A percentile compares a stretch with the other conserved stretches of the same genome.
Conservation (phyloP, 2,329 filamentous ascomycete species). For the Xylariaceae sp. region DNA sequence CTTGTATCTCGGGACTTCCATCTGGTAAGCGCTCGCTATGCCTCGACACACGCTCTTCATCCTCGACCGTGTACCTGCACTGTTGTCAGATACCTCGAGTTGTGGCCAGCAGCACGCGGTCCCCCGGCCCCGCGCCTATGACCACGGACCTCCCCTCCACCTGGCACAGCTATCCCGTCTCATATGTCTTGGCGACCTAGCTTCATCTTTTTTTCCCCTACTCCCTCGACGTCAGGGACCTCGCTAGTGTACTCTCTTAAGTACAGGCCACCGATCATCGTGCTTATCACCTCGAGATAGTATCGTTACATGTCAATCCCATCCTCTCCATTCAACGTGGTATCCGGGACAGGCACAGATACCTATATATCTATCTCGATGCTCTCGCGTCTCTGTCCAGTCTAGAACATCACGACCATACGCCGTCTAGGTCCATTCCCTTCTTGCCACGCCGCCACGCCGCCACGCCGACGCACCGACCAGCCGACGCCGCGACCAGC, state of each 20-base stretch:
- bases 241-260: background rate
- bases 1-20: background rate
- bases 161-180: background rate
- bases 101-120: background rate
- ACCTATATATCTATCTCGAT: conserved; percentile 18
- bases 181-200: conserved; percentile 14
- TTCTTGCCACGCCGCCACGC: conserved; percentile 9
- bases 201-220: conserved; percentile 8
- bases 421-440: conserved; percentile 9
- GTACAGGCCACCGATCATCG: conserved; percentile 4
- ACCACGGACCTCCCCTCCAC: background rate
- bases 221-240: background rate
- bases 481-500: background rate
- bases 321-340: conserved; percentile 5
- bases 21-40: background rate
- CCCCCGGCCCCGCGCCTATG: conserved; percentile 2
- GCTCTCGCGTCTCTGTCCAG: conserved; percentile 14
- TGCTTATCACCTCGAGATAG: conserved; percentile 12
- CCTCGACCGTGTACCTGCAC: background rate
- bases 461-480: no score
- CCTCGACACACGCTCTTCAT: background rate
- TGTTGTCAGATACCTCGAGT: background rate
- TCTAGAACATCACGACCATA: conserved; percentile 9
- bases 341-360: background rate
- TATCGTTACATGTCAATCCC: conserved; percentile 6